A percentile compares a stretch with the other conserved stretches of the same genome.
These are phyloP conservation scores for Isabelozyma heimii DNA, from an alignment of 805 yeast species.

Conservation along the genomic window DNA sequence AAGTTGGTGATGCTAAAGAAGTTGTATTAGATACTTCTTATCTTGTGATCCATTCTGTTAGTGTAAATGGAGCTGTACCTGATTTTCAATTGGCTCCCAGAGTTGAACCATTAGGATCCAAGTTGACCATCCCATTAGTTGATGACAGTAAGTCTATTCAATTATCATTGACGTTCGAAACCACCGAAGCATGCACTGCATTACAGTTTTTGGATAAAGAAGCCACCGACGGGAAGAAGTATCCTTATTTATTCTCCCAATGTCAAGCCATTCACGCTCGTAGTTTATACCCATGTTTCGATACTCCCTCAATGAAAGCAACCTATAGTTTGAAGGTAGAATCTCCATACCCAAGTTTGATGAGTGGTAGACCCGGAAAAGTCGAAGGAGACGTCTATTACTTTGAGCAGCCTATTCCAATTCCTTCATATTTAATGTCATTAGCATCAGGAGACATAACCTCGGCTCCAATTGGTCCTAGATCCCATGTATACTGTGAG, in stretches of 20 bases:
- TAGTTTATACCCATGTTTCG: slow-evolving; percentile 84
- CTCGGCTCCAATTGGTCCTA: slow-evolving; percentile 73
- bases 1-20: slow-evolving; percentile 14
- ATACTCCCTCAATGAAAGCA: slow-evolving; percentile 82
- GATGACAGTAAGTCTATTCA: slow-evolving; percentile 9
- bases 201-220: slow-evolving; percentile 78
- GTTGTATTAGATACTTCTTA: slow-evolving; percentile 71
- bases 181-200: slow-evolving; percentile 78
- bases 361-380: slow-evolving; percentile 53
- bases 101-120: slow-evolving; percentile 58
- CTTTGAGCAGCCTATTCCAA: slow-evolving; percentile 76
- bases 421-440: slow-evolving; percentile 81
- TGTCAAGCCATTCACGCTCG: slow-evolving; percentile 91
- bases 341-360: slow-evolving; percentile 67
- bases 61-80: slow-evolving; percentile 38
- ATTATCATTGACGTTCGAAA: slow-evolving; percentile 53
- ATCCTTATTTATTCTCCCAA: slow-evolving; percentile 80
- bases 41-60: slow-evolving; percentile 45
- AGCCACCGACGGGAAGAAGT: slow-evolving; percentile 68
- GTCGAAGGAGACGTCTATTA: slow-evolving; percentile 26
- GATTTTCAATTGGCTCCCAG: slow-evolving; percentile 37
- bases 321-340: slow-evolving; percentile 55
- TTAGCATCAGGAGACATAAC: slow-evolving; percentile 80
- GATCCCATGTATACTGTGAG: slow-evolving; percentile 80
- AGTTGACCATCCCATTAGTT: slow-evolving; percentile 36